phyloP scores from a whole-genome alignment of 371 early-diverging fungal species.

The Syncephalis fuscata region DNA sequence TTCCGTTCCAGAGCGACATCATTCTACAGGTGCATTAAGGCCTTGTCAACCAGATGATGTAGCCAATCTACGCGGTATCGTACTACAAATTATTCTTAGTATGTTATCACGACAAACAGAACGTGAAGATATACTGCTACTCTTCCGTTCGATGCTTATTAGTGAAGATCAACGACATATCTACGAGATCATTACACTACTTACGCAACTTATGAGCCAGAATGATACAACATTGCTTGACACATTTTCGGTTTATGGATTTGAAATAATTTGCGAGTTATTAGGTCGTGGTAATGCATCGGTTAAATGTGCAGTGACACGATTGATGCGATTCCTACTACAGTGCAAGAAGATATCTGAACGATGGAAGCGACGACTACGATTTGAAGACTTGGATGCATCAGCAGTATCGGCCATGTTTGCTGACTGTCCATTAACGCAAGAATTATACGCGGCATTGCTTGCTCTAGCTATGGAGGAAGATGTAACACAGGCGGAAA shows the following conservation, averaged over 20 bases:
- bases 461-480: slow-evolving; percentile 3
- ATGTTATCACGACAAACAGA: slow-evolving; percentile 3
- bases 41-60: slow-evolving; percentile 7
- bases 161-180: slow-evolving; percentile 8
- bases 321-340: slow-evolving; percentile 5
- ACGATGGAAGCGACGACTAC: slow-evolving; percentile 5
- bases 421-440: slow-evolving; percentile 1
- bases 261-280: slow-evolving; percentile 8
- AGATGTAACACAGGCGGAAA: background rate
- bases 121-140: slow-evolving; percentile 5
- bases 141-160: slow-evolving; percentile 7
- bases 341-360: slow-evolving; percentile 5
- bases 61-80: slow-evolving; percentile 8
- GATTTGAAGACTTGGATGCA: slow-evolving; percentile 4
- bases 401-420: slow-evolving; percentile 3
- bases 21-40: slow-evolving; percentile 2
- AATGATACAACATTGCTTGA: slow-evolving; percentile 4
- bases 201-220: slow-evolving; percentile 3
- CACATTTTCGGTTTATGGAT: slow-evolving; percentile 5
- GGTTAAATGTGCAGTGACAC: slow-evolving; percentile 3
- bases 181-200: slow-evolving; percentile 4
- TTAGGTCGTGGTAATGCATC: slow-evolving; percentile 4
- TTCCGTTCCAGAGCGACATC: slow-evolving; percentile 13
- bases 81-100: slow-evolving; percentile 6
- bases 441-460: slow-evolving; percentile 4